phyloP scores from a whole-genome alignment of 345 rosid genomes.

The Pelargonium nanum region DNA sequence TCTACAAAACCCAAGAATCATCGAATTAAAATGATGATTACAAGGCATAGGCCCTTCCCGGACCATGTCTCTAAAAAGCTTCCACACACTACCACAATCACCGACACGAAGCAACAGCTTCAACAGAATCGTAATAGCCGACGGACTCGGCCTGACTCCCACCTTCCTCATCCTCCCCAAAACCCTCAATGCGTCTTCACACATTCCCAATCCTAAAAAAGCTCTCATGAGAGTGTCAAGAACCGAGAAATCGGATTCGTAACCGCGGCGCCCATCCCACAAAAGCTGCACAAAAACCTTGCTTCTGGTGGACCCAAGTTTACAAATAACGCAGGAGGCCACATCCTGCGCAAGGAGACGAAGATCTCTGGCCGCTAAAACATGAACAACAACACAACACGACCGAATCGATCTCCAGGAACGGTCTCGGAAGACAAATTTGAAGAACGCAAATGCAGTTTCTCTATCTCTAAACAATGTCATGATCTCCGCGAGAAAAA shows the following conservation, averaged over 20 bases:
- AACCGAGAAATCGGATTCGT: conserved; percentile 51
- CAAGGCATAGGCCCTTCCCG: conserved; percentile 43
- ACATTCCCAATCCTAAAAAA: conserved; percentile 39
- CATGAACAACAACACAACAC: conserved; percentile 43
- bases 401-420: conserved; percentile 28
- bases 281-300: conserved; percentile 41
- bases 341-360: conserved; percentile 55
- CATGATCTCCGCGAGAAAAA: conserved; percentile 34
- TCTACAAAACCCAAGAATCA: conserved; percentile 58
- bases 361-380: conserved; percentile 32
- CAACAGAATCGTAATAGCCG: conserved; percentile 46
- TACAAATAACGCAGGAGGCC: conserved; percentile 41
- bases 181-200: conserved; percentile 31
- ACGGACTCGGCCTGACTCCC: conserved; percentile 37
- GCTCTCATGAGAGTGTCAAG: conserved; percentile 57
- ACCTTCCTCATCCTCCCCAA: conserved; percentile 41
- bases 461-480: conserved; percentile 30
- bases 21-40: conserved; percentile 26
- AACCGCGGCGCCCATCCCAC: conserved; percentile 44
- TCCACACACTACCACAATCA: conserved; percentile 54
- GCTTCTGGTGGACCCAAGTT: conserved; percentile 37
- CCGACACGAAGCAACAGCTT: conserved; percentile 48
- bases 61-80: conserved; percentile 52
- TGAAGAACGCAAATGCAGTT: conserved; percentile 54
- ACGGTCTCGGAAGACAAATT: conserved; percentile 32